These are phyloP conservation scores for Aspergillus luchuensis DNA, from an alignment of 2,329 filamentous ascomycete genomes.

Conservation along the genomic window DNA sequence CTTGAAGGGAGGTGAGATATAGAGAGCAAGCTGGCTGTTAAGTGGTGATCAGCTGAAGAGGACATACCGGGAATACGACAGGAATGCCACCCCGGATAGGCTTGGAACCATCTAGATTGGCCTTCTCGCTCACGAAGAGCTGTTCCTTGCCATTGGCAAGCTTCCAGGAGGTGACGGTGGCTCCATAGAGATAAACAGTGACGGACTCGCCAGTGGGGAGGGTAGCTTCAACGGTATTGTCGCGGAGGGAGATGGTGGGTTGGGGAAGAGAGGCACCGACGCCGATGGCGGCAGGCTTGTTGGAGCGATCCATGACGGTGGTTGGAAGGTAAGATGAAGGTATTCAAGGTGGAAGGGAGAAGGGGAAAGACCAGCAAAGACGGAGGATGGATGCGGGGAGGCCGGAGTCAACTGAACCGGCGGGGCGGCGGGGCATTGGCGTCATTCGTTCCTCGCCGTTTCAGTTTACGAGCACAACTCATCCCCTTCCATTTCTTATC, in stretches of 20 bases:
- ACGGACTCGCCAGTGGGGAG: conserved; percentile 86
- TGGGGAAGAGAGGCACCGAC: conserved; percentile 73
- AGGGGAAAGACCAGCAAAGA: not conserved
- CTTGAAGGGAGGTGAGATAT: not conserved
- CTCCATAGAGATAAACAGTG: conserved; percentile 84
- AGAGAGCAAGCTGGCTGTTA: not conserved
- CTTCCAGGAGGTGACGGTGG: conserved; percentile 93
- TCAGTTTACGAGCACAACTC: not conserved
- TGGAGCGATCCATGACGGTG: conserved; percentile 70
- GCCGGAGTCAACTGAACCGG: not conserved
- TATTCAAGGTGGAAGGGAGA: not conserved
- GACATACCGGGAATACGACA: conserved; percentile 82
- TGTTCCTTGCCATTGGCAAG: conserved; percentile 75
- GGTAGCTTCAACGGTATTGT: conserved; percentile 73
- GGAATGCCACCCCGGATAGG: conserved; percentile 90
- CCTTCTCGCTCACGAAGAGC: conserved; percentile 79
- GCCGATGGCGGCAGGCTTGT: conserved; percentile 77
- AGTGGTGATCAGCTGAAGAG: not conserved
- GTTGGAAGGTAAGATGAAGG: not conserved
- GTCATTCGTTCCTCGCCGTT: not conserved
- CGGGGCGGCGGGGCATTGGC: not conserved
- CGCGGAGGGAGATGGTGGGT: conserved; percentile 73
- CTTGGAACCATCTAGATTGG: conserved; percentile 82
- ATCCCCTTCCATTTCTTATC: not conserved
- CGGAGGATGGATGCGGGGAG: not conserved